Base-by-base conservation (phyloP, 169 alveolate genomes). In the Cryptosporidium sp. region DNA sequence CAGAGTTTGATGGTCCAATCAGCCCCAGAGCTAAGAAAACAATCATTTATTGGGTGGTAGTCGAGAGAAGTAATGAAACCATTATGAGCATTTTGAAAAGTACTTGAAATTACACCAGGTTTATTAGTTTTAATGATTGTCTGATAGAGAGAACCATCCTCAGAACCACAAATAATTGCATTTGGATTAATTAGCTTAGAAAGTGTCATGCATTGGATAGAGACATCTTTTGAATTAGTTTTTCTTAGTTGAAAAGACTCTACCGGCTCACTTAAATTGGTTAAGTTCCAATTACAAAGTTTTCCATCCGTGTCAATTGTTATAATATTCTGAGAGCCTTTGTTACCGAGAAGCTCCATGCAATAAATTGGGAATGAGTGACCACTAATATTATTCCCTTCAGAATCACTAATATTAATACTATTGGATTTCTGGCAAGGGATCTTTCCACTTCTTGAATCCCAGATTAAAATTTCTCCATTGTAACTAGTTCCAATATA, bases 1-100 rank as follows among this genome's bases (percentile, higher is more conserved):
- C 89, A 80, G 5, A 80, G 75, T 80, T 80, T 80, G 45, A 80
- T 65, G 16, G 89, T 80, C 89, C 89, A 80, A 41, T 80, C 89
- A 2, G 89, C 89, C 3, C 80, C 59, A 18, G 89, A 59, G 59
- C 89, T 80, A 7, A 80, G 75, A 50, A 80, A 80, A 52, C 89
- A 80, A 52, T 80, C 89, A 31, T 65, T 62, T 41, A 80, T 80
- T 37, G 89, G 89, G 37, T 80, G 89, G 29, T 80, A 80, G 39
- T 80, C 89, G 12, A 80, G 80, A 26, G 70, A 80, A 43, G 89
- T 80, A 18, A 80, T 37, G 59, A 37, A 80, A 8, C 89, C 89
- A 43, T 43, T 59, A 29, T 80, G 89, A 29, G 89, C 89, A 48
- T 80, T 80, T 26, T 62, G 80, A 37, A 55, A 73, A 0, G 89